These are phyloP conservation scores for Arachis hypogaea DNA, from an alignment of 306 rosid species.

Conservation along the genomic window DNA sequence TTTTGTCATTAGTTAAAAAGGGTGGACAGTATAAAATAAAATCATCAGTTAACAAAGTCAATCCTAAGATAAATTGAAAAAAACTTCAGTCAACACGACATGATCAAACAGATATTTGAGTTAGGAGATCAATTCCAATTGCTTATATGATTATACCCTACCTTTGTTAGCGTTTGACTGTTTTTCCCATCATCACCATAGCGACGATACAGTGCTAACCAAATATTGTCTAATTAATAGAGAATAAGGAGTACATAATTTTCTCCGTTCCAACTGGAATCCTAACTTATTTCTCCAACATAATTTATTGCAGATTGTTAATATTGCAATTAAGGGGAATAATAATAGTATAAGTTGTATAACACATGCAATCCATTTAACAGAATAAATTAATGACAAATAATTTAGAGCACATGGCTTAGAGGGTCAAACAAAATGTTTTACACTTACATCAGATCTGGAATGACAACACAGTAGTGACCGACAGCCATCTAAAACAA, in stretches of 20 bases:
- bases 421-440: slow-evolving; percentile 45
- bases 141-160: too few relatives aligned
- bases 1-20: too few relatives aligned
- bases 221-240: too few relatives aligned
- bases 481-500: slow-evolving; percentile 37
- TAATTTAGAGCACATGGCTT: slow-evolving; percentile 39
- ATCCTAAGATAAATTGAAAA: too few relatives aligned
- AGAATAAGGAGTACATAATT: not conserved
- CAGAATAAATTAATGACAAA: slow-evolving; percentile 39
- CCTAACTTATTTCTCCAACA: not conserved
- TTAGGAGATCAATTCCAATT: too few relatives aligned
- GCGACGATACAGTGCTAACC: too few relatives aligned
- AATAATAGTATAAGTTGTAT: not conserved
- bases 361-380: slow-evolving; percentile 12
- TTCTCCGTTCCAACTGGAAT: not conserved
- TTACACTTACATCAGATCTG: slow-evolving; percentile 47
- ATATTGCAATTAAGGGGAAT: not conserved
- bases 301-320: not conserved
- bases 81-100: too few relatives aligned
- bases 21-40: too few relatives aligned
- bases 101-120: too few relatives aligned
- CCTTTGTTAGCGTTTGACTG: too few relatives aligned
- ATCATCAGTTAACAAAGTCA: too few relatives aligned
- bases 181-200: too few relatives aligned
- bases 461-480: slow-evolving; percentile 37